Conservation (phyloP, 2,329 filamentous ascomycete genomes). For the Fusarium fracticaudum region DNA sequence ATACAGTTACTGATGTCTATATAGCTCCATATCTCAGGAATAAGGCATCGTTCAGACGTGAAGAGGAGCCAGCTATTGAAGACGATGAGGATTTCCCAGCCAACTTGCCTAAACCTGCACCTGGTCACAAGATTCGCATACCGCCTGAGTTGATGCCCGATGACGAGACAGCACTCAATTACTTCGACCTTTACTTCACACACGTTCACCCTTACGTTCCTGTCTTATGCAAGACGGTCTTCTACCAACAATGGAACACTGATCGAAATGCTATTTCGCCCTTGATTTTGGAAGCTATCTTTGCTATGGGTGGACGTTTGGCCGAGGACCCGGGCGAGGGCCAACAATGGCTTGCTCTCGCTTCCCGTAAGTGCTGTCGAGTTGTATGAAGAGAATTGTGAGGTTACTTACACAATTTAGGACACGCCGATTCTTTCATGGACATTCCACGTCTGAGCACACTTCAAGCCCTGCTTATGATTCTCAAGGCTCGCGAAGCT, state of each 20-base stretch:
- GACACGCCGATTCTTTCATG: slow-evolving; percentile 92
- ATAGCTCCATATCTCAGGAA: slow-evolving; percentile 85
- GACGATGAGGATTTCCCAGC: slow-evolving; percentile 81
- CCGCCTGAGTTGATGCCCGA: slow-evolving; percentile 93
- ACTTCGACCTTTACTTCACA: slow-evolving; percentile 90
- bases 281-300: slow-evolving; percentile 87
- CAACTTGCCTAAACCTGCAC: slow-evolving; percentile 72
- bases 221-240: slow-evolving; percentile 81
- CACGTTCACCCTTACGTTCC: slow-evolving; percentile 94
- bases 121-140: slow-evolving; percentile 84
- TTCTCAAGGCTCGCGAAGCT: slow-evolving; percentile 92
- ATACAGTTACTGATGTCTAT: slow-evolving; percentile 1
- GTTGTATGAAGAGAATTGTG: neutral
- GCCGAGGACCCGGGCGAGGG: slow-evolving; percentile 86
- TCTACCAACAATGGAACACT: slow-evolving; percentile 91
- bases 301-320: slow-evolving; percentile 86
- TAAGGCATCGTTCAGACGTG: slow-evolving; percentile 60
- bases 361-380: slow-evolving; percentile 69
- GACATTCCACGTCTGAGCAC: slow-evolving; percentile 91
- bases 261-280: slow-evolving; percentile 88
- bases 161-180: slow-evolving; percentile 81
- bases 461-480: slow-evolving; percentile 85
- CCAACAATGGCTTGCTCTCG: slow-evolving; percentile 91
- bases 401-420: slow-evolving; percentile 55
- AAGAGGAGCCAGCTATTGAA: slow-evolving; percentile 72